These are phyloP conservation scores for Elsinoe perseae DNA, from an alignment of 2,329 filamentous ascomycete genomes.

Conservation along the genomic window DNA sequence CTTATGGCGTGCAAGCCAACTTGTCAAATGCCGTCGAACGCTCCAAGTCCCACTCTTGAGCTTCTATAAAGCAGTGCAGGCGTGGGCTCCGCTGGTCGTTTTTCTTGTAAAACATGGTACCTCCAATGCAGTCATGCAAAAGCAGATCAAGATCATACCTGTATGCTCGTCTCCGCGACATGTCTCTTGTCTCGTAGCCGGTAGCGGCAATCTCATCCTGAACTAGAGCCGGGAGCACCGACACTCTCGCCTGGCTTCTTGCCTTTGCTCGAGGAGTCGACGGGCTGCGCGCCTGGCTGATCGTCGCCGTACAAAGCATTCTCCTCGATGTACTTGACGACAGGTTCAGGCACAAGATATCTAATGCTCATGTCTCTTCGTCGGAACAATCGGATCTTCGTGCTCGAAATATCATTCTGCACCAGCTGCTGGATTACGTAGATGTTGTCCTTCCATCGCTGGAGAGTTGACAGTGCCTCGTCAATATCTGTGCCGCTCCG, in stretches of 20 bases:
- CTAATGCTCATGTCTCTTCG: conserved; percentile 75
- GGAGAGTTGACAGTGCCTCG: conserved; percentile 72
- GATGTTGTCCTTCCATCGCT: conserved; percentile 77
- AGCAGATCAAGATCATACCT: neutral
- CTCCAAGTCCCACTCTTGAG: neutral
- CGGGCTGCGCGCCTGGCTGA: conserved; percentile 23
- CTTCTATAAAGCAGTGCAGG: neutral
- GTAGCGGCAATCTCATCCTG: neutral
- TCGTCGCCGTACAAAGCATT: conserved; percentile 33
- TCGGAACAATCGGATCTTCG: conserved; percentile 73
- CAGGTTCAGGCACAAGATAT: conserved; percentile 64
- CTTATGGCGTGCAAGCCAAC: neutral
- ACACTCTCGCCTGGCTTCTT: conserved; percentile 28
- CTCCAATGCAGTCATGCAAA: neutral
- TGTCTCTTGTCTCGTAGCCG: neutral
- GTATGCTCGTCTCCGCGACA: neutral
- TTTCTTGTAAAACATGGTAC: neutral
- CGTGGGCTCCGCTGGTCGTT: neutral
- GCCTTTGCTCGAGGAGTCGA: conserved; percentile 23
- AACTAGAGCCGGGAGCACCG: conserved; percentile 19
- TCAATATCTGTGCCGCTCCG: conserved; percentile 82
- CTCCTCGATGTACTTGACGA: conserved; percentile 50
- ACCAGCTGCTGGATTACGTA: conserved; percentile 84
- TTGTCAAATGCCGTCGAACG: neutral
- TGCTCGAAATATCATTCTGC: conserved; percentile 74